Conservation (phyloP, 2,329 filamentous ascomycete genomes). For the Xylaria arbuscula region DNA sequence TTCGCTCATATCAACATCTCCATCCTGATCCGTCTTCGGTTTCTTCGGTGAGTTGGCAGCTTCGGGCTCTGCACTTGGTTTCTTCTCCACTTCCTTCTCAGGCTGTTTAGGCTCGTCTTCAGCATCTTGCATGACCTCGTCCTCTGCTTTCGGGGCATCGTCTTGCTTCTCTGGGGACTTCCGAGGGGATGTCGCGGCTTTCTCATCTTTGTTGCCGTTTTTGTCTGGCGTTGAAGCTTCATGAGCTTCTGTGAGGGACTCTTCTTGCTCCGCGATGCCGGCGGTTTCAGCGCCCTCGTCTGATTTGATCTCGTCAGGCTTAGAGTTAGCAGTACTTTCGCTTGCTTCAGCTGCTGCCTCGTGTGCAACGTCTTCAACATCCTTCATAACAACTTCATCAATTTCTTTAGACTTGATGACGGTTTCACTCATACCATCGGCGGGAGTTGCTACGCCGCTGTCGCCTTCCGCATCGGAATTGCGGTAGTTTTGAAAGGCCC, state of each 20-base stretch:
- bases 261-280: conserved; percentile 43
- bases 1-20: conserved; percentile 64
- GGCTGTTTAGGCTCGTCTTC: conserved; percentile 34
- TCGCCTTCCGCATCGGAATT: conserved; percentile 59
- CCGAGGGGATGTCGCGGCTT: conserved; percentile 29
- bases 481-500: conserved; percentile 63
- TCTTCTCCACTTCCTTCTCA: conserved; percentile 41
- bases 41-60: conserved; percentile 41
- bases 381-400: conserved; percentile 57
- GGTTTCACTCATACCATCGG: conserved; percentile 51
- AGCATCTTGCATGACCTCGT: conserved; percentile 47
- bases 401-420: conserved; percentile 52
- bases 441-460: conserved; percentile 54
- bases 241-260: conserved; percentile 40
- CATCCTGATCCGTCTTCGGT: conserved; percentile 58
- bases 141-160: conserved; percentile 37
- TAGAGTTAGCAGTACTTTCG: conserved; percentile 46
- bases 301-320: conserved; percentile 41
- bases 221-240: conserved; percentile 52
- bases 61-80: conserved; percentile 42
- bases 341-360: conserved; percentile 46
- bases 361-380: conserved; percentile 39
- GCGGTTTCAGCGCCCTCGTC: conserved; percentile 39
- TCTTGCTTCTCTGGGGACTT: conserved; percentile 34
- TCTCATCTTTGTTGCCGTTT: conserved; percentile 36